phyloP scores from a whole-genome alignment of 2,329 filamentous ascomycete genomes.

The Fusarium irregulare region DNA sequence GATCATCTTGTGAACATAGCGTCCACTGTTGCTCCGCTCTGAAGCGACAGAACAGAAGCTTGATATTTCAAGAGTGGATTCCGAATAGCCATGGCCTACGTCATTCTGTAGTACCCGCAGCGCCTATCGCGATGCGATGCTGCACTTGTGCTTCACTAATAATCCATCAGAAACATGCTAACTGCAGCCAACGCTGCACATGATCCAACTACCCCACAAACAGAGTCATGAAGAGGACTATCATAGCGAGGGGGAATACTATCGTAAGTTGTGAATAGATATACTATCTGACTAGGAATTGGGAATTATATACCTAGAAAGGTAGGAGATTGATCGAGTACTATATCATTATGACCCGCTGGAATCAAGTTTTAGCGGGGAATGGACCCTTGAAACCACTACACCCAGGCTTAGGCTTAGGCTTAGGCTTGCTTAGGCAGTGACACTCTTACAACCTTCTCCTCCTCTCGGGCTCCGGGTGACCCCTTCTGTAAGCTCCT shows the following conservation, averaged over 20 bases:
- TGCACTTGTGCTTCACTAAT: slow-evolving; percentile 28
- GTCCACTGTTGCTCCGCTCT: slow-evolving; percentile 5
- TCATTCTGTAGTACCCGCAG: slow-evolving; percentile 41
- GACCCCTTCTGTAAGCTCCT: slow-evolving; percentile 7
- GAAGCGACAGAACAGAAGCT: slow-evolving; percentile 19
- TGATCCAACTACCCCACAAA: slow-evolving; percentile 30
- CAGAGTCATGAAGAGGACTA: slow-evolving; percentile 20
- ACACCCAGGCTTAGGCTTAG: neutral
- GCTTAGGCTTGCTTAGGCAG: neutral
- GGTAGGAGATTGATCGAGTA: neutral
- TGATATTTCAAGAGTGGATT: slow-evolving; percentile 28
- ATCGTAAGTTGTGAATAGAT: neutral
- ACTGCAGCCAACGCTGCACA: slow-evolving; percentile 24
- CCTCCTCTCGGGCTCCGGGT: slow-evolving; percentile 7
- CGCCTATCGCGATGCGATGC: slow-evolving; percentile 36
- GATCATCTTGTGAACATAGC: slow-evolving; percentile 3
- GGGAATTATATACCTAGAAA: neutral
- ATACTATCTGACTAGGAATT: neutral
- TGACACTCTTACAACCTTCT: neutral
- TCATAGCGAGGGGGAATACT: slow-evolving; percentile 1
- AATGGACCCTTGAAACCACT: slow-evolving; percentile 36
- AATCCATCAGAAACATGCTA: slow-evolving; percentile 8
- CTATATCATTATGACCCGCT: neutral
- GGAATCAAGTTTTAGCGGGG: slow-evolving; percentile 22
- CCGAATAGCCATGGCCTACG: slow-evolving; percentile 36